Conservation (phyloP, 345 rosid species). For the Hirschfeldia incana region DNA sequence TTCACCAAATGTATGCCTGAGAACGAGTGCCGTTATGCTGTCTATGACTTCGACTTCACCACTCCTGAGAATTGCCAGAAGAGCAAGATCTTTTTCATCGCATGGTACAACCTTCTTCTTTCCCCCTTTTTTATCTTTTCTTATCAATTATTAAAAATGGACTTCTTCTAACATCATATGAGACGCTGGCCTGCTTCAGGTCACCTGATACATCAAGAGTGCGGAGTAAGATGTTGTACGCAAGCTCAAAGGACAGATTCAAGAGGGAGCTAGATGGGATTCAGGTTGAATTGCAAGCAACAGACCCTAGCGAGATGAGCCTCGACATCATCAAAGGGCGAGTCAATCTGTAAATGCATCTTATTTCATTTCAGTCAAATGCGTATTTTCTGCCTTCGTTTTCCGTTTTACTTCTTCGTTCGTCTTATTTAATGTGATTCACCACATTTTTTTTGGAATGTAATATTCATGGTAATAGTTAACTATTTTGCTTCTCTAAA, state of each 20-base stretch:
- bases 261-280: constrained; percentile 76
- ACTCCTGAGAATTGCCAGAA: constrained; percentile 70
- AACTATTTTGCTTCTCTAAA: constrained; percentile 25
- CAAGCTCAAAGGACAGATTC: constrained; percentile 76
- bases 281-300: constrained; percentile 74
- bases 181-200: constrained; percentile 42
- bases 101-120: constrained; percentile 46
- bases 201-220: constrained; percentile 67
- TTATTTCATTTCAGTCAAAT: constrained; percentile 17
- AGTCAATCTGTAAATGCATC: constrained; percentile 42
- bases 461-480: constrained; percentile 19
- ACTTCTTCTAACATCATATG: neutral
- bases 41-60: constrained; percentile 54
- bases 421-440: constrained; percentile 28
- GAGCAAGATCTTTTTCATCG: constrained; percentile 74
- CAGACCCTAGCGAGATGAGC: constrained; percentile 79
- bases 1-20: constrained; percentile 57
- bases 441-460: constrained; percentile 7
- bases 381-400: constrained; percentile 13
- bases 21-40: constrained; percentile 63
- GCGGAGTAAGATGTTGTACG: constrained; percentile 77
- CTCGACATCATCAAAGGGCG: constrained; percentile 60
- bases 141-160: neutral
- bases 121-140: neutral
- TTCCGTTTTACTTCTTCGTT: neutral